Evolutionary conservation across 768 basidiomycete species (phyloP), one percentile per base, ranked within the genome.

Genomic region (Mycena galericulata): DNA sequence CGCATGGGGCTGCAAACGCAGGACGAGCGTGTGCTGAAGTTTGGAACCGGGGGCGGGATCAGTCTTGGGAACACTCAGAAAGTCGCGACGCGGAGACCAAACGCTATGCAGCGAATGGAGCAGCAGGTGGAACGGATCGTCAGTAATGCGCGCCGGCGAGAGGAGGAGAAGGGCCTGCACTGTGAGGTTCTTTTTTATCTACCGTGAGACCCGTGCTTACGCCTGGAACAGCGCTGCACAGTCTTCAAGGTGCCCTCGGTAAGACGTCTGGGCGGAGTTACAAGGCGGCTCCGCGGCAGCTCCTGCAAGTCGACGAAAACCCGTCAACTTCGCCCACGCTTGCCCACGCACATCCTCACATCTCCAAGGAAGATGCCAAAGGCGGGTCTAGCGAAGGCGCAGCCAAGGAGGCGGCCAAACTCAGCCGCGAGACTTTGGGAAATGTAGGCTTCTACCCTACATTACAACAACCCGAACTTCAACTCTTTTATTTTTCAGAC

Each of bases 81-180:
- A 72, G 84, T 88, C 3, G 86, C 87, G 12, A 88, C 86, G 30
- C 85, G 95, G 51, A 84, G 94, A 63, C 93, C 90, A 14, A 95
- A 87, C 72, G 95, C 95, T 0, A 93, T 96, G 92, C 92, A 96
- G 76, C 87, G 92, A 70, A 96, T 96, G 95, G 93, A 95, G 74
- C 88, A 92, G 61, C 98, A 99, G 77, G 97, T 99, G 18, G 97
- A 99, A 82, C 85, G 97, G 70, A 94, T 99, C 69, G 97, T 99
- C 24, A 96, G 90, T 73, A 96, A 94, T 76, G 94, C 96, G 0
- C 88, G 94, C 72, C 85, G 91, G 76, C 84, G 95, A 70, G 95
- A 96, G 76, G 94, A 91, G 79, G 94, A 95, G 75, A 94, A 96
- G 76, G 90, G 90, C 20, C 65, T 90, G 61, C 88, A 90, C 71